These are phyloP conservation scores for Ephemerocybe angulata DNA, from an alignment of 768 basidiomycete genomes.

Conservation along the genomic window DNA sequence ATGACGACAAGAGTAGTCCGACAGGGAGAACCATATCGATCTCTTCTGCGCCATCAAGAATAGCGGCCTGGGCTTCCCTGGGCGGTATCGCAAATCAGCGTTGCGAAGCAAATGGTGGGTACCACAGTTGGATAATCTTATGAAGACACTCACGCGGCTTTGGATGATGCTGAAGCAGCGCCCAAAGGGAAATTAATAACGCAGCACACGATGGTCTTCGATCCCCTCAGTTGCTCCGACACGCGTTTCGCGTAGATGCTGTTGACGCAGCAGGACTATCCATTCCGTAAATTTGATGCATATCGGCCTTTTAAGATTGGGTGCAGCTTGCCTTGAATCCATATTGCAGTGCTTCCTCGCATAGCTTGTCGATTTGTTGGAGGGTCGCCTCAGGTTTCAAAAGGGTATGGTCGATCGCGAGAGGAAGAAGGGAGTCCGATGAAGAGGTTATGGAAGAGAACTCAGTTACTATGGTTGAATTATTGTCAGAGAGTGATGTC, in stretches of 20 bases:
- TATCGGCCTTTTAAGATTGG: background rate
- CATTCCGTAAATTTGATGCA: background rate
- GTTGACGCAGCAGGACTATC: conserved; percentile 51
- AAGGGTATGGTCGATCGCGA: conserved; percentile 46
- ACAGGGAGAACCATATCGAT: conserved; percentile 52
- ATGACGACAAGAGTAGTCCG: conserved; percentile 38
- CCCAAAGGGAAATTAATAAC: conserved; percentile 53
- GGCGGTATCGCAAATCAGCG: background rate
- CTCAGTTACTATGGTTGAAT: background rate
- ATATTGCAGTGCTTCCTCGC: conserved; percentile 44
- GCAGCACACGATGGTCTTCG: conserved; percentile 39
- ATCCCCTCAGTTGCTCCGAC: conserved; percentile 34
- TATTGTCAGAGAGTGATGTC: background rate
- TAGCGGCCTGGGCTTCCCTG: conserved; percentile 46
- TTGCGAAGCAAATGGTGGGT: background rate
- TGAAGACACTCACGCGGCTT: conserved; percentile 44
- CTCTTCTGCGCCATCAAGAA: conserved; percentile 44
- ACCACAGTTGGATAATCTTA: no score
- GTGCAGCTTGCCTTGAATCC: conserved; percentile 41
- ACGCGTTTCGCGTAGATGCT: conserved; percentile 43
- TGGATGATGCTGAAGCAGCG: conserved; percentile 38
- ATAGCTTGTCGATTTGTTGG: conserved; percentile 42
- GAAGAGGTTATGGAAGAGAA: conserved; percentile 11
- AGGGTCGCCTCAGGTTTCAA: conserved; percentile 47
- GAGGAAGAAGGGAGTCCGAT: conserved; percentile 32